Percentiles rank a stretch among this genome's conserved stretches.
Conservation (phyloP, 768 basidiomycete genomes). For the Lactarius hengduanensis region DNA sequence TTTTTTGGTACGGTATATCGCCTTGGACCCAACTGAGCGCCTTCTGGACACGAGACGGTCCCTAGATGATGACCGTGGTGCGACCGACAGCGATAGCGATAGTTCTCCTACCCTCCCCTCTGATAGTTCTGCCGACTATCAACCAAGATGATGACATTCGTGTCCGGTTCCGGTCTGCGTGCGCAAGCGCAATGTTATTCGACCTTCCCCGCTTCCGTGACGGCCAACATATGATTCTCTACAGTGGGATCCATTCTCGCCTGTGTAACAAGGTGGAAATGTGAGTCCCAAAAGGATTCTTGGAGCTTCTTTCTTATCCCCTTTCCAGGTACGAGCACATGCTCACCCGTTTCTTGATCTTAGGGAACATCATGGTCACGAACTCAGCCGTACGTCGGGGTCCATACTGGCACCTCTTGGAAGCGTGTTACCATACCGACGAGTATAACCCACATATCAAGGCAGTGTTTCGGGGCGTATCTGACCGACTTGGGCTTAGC, state of each 20-base stretch:
- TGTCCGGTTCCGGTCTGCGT: slow-evolving; percentile 75
- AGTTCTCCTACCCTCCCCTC: slow-evolving; percentile 37
- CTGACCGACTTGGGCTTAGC: slow-evolving; percentile 63
- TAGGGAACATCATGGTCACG: slow-evolving; percentile 77
- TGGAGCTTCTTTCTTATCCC: slow-evolving; percentile 6
- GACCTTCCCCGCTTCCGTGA: slow-evolving; percentile 43
- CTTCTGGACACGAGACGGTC: slow-evolving; percentile 44
- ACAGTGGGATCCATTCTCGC: slow-evolving; percentile 45
- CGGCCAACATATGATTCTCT: slow-evolving; percentile 40
- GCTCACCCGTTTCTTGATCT: slow-evolving; percentile 65
- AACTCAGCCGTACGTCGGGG: slow-evolving; percentile 75
- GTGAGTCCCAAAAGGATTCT: slow-evolving; percentile 40
- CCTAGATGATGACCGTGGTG: slow-evolving; percentile 8
- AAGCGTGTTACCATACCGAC: slow-evolving; percentile 52
- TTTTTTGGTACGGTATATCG: slow-evolving; percentile 67
- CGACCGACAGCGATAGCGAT: neutral
- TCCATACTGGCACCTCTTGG: slow-evolving; percentile 86
- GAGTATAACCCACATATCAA: slow-evolving; percentile 42
- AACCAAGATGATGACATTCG: slow-evolving; percentile 75
- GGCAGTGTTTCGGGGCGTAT: slow-evolving; percentile 58
- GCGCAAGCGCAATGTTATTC: slow-evolving; percentile 58
- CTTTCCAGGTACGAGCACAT: slow-evolving; percentile 56
- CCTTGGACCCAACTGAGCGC: slow-evolving; percentile 51
- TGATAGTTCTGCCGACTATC: slow-evolving; percentile 49
- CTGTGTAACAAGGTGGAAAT: slow-evolving; percentile 47